phyloP scores from a whole-genome alignment of 768 basidiomycete genomes.

The Daedaleopsis sinensis region DNA sequence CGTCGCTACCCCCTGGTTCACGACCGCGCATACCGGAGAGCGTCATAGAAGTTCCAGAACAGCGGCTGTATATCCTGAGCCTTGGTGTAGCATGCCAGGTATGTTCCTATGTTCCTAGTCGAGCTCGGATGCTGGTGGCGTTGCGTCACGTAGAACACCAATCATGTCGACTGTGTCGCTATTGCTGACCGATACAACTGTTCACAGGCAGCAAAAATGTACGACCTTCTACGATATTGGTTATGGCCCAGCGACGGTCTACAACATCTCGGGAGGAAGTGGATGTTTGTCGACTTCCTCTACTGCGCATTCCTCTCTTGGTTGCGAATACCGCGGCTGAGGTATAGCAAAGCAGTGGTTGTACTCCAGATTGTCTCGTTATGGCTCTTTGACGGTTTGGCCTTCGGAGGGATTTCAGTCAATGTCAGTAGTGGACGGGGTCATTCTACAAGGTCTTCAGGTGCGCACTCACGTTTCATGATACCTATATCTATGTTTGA shows the following conservation, averaged over 20 bases:
- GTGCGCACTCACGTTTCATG: constrained; percentile 29
- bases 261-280: constrained; percentile 57
- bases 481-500: not conserved
- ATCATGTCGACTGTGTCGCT: not conserved
- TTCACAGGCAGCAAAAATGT: constrained; percentile 69
- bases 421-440: constrained; percentile 44
- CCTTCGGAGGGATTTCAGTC: constrained; percentile 73
- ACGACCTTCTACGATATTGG: constrained; percentile 65
- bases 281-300: constrained; percentile 70
- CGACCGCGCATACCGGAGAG: constrained; percentile 71
- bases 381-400: constrained; percentile 65
- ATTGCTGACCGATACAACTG: not conserved
- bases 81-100: constrained; percentile 80
- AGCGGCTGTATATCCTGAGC: constrained; percentile 78
- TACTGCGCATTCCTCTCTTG: constrained; percentile 59
- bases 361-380: constrained; percentile 61
- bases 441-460: constrained; percentile 29
- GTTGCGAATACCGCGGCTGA: constrained; percentile 75
- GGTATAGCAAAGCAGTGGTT: constrained; percentile 65
- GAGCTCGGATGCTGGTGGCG: not conserved
- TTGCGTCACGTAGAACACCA: not conserved
- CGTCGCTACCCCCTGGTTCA: constrained; percentile 17
- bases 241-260: constrained; percentile 49
- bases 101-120: constrained; percentile 38
- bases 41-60: constrained; percentile 75